Conservation (phyloP, 73 alveolate species). For the Breviolum minutum region DNA sequence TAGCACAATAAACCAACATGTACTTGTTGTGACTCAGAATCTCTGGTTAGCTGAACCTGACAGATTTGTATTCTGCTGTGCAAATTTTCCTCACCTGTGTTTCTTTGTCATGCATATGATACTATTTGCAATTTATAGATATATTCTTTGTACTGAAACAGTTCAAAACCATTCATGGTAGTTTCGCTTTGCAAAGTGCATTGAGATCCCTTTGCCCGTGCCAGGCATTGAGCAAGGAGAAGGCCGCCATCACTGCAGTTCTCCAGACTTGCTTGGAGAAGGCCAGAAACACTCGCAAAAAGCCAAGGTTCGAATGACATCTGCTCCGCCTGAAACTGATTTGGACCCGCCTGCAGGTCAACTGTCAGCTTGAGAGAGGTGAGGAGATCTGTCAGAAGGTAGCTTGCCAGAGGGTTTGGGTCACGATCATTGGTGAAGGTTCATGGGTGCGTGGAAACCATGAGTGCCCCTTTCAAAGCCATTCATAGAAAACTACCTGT, state of each 20-base stretch:
- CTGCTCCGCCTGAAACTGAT: neutral
- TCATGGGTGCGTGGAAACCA: too few species aligned
- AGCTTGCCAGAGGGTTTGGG: neutral
- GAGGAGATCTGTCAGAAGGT: conserved; percentile 85
- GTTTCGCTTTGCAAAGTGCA: neutral
- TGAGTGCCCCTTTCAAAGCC: too few species aligned
- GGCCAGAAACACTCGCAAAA: neutral
- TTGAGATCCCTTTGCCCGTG: too few species aligned
- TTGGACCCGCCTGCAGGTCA: neutral
- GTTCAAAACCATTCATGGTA: neutral
- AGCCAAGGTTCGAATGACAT: too few species aligned
- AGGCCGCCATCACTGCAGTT: conserved; percentile 88
- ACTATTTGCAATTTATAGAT: too few species aligned
- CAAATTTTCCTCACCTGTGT: neutral
- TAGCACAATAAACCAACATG: neutral
- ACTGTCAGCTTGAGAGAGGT: conserved; percentile 69
- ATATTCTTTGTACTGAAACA: neutral
- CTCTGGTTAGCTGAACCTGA: too few species aligned
- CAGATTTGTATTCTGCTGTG: neutral
- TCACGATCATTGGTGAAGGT: neutral
- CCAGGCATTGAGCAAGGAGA: conserved; percentile 51
- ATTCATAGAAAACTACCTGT: too few species aligned
- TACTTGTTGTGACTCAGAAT: too few species aligned
- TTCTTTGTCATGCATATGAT: neutral
- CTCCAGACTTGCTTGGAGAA: conserved; percentile 83